A percentile compares a stretch with the other conserved stretches of the same genome.
These are phyloP conservation scores for Coelastrella sp. DNA, from an alignment of 139 green algal species.

Conservation along the genomic window DNA sequence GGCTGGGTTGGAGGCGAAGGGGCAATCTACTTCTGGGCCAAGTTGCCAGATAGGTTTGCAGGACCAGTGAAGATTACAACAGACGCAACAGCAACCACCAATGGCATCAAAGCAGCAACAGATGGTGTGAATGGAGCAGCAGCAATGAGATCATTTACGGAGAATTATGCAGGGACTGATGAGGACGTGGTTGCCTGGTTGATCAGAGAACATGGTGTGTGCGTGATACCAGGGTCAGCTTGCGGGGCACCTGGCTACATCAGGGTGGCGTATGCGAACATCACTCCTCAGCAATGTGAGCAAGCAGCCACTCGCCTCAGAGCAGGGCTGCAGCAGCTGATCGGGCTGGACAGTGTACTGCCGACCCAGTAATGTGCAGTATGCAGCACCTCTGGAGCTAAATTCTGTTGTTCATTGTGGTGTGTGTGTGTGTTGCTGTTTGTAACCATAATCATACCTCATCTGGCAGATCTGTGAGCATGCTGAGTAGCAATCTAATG, in stretches of 20 bases:
- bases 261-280: constrained; percentile 85
- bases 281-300: constrained; percentile 70
- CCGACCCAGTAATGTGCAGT: not conserved
- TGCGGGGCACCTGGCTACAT: constrained; percentile 79
- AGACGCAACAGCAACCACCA: not conserved
- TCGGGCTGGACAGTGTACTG: constrained; percentile 29
- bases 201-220: constrained; percentile 84
- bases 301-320: constrained; percentile 79
- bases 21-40: constrained; percentile 93
- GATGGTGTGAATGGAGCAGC: not conserved
- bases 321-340: constrained; percentile 78
- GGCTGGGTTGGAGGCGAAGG: constrained; percentile 81
- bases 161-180: constrained; percentile 55
- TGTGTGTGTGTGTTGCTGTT: too few relatives aligned
- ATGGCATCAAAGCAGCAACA: not conserved
- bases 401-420: not conserved
- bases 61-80: not conserved
- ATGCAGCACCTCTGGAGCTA: not conserved
- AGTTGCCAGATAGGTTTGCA: constrained; percentile 70
- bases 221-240: constrained; percentile 87
- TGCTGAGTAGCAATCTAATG: too few relatives aligned
- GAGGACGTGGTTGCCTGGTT: constrained; percentile 87
- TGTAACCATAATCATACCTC: too few relatives aligned
- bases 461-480: too few relatives aligned
- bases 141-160: too few relatives aligned